Evolutionary conservation across 345 rosid genomes (phyloP), one percentile per base, ranked within the genome.

Genomic region (Anastatica hierochuntica): DNA sequence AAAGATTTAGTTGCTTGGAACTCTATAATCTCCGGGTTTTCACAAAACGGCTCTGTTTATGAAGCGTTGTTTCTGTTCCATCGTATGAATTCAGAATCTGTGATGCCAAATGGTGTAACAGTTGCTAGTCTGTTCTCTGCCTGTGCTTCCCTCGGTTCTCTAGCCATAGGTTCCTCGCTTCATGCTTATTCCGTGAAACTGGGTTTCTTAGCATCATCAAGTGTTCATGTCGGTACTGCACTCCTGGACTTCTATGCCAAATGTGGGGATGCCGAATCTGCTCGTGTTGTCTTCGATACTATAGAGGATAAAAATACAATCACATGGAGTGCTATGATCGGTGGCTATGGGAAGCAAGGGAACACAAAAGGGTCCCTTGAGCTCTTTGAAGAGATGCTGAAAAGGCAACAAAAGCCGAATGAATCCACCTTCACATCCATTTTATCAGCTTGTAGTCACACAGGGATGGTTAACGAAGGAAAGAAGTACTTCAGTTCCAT

Each of bases 311-410:
- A 71, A 67, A 87, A 70, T 62, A 75, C 71, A 15, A 75, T 80
- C 30, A 84, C 98, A 27, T 78, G 92, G 88, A 87, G 95, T 60
- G 89, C 96, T 23, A 80, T 84, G 81, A 84, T 87, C 8, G 80
- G 89, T 50, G 92, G 92, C 46, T 80, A 76, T 53, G 94, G 90
- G 62, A 78, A 80, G 58, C 79, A 77, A 71, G 78, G 77, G 56
- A 69, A 80, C 53, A 60, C 79, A 11, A 56, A 64, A 35, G 71
- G 55, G 37, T 79, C 95, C 19, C 40, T 87, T 33, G 50, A 67
- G 14, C 77, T 86, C 26, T 84, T 86, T 36, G 55, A 64, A 43
- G 69, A 76, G 59, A 84, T 90, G 90, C 63, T 77, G 55, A 64
- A 74, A 41, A 77, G 72, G 61, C 70, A 80, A 34, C 41, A 82